Conservation (phyloP, 352 stramenopile genomes). For the Phytophthora cryptogea region DNA sequence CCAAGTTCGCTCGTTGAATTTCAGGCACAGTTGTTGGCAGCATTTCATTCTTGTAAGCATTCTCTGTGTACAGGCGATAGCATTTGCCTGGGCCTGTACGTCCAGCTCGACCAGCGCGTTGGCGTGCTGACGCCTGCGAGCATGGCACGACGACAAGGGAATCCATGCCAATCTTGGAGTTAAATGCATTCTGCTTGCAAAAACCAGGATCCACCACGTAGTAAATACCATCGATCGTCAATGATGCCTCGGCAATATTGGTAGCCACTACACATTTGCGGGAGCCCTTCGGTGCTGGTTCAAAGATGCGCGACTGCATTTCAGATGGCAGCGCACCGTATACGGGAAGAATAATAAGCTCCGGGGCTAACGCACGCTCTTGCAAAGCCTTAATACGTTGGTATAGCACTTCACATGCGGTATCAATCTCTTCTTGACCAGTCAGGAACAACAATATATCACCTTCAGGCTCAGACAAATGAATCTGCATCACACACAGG, state of each 20-base stretch:
- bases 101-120: conserved; percentile 97
- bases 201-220: conserved; percentile 95
- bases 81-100: conserved; percentile 99
- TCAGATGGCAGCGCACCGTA: conserved; percentile 98
- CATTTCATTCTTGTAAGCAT: conserved; percentile 98
- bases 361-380: conserved; percentile 91
- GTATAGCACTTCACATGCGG: conserved; percentile 97
- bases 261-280: conserved; percentile 99
- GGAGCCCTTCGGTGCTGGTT: conserved; percentile 94
- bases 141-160: conserved; percentile 99
- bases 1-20: conserved; percentile 99
- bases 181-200: conserved; percentile 99
- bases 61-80: conserved; percentile 99
- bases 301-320: conserved; percentile 99
- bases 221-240: conserved; percentile 99
- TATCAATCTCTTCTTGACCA: conserved; percentile 99
- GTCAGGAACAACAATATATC: conserved; percentile 99
- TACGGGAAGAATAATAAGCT: conserved; percentile 98
- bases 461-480: conserved; percentile 96
- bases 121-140: conserved; percentile 97
- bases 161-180: conserved; percentile 99
- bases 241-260: conserved; percentile 99
- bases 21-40: conserved; percentile 97
- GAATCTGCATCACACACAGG: conserved; percentile 99
- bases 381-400: conserved; percentile 97